Conservation (phyloP, 1,284 basidiomycete species). For the Austroboletus novae-zelandiae region DNA sequence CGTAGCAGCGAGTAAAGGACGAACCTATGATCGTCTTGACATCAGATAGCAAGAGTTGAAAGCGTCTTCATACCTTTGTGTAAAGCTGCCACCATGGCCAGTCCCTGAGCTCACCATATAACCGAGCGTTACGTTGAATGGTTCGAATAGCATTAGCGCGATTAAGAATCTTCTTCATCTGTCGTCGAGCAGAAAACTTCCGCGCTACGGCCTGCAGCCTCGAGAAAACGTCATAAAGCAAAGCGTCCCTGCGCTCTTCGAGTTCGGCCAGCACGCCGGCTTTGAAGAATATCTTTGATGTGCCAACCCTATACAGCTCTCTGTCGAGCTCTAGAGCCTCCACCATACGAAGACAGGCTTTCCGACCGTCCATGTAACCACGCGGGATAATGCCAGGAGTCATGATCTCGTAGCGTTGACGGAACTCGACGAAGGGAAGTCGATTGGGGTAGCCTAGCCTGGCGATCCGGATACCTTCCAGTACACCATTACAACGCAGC, state of each 20-base stretch:
- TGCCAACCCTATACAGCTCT: slow-evolving; percentile 86
- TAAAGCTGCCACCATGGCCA: slow-evolving; percentile 99
- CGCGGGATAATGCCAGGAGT: slow-evolving; percentile 90
- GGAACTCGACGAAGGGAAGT: slow-evolving; percentile 95
- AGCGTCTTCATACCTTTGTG: slow-evolving; percentile 61
- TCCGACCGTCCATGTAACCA: slow-evolving; percentile 97
- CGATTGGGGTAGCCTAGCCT: slow-evolving; percentile 97
- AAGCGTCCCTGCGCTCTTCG: slow-evolving; percentile 87
- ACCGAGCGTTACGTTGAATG: slow-evolving; percentile 91
- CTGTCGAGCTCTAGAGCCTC: slow-evolving; percentile 87
- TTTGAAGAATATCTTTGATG: slow-evolving; percentile 99
- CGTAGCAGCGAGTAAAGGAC: slow-evolving; percentile 91
- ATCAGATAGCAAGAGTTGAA: neutral
- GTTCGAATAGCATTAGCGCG: slow-evolving; percentile 89
- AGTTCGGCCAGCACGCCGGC: slow-evolving; percentile 98
- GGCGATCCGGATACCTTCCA: slow-evolving; percentile 98
- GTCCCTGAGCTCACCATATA: slow-evolving; percentile 86
- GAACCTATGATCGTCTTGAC: slow-evolving; percentile 52
- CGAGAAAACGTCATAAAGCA: slow-evolving; percentile 89
- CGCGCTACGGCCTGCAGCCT: slow-evolving; percentile 84
- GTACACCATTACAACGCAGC: slow-evolving; percentile 96
- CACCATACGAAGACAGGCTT: slow-evolving; percentile 93
- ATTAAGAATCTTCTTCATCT: slow-evolving; percentile 95
- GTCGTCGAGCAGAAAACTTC: slow-evolving; percentile 83
- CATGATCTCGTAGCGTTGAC: slow-evolving; percentile 94